phyloP scores from a whole-genome alignment of 345 rosid genomes.

The Erucastrum elatum region DNA sequence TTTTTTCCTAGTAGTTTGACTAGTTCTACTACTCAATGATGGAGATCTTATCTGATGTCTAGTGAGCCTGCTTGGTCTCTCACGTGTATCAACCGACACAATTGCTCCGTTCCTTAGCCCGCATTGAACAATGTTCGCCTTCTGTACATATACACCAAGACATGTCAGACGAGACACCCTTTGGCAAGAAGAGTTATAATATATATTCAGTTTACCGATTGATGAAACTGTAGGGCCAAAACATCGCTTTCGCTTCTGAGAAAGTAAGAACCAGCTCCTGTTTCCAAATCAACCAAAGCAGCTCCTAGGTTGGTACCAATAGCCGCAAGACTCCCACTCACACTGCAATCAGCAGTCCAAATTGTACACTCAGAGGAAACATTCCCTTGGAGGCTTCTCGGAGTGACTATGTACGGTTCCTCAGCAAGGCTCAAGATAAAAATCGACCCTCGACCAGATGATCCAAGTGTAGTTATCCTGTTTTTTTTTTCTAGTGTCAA shows the following conservation, averaged over 20 bases:
- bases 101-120: constrained; percentile 92
- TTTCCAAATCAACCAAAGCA: constrained; percentile 66
- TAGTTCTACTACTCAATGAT: constrained; percentile 32
- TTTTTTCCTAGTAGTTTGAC: constrained; percentile 27
- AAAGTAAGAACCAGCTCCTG: constrained; percentile 56
- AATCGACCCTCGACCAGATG: constrained; percentile 64
- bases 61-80: constrained; percentile 49
- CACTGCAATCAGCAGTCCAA: constrained; percentile 81
- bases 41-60: constrained; percentile 54
- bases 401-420: constrained; percentile 19
- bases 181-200: background rate
- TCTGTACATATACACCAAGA: background rate
- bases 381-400: constrained; percentile 20
- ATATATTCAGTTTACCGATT: constrained; percentile 45
- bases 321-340: constrained; percentile 53
- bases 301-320: constrained; percentile 75
- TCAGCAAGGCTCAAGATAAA: constrained; percentile 50
- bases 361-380: constrained; percentile 58
- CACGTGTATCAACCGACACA: constrained; percentile 74
- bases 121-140: constrained; percentile 77
- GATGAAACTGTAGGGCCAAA: constrained; percentile 56
- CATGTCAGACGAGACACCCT: constrained; percentile 13
- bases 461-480: constrained; percentile 82
- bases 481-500: constrained; percentile 47
- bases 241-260: constrained; percentile 26